Conservation (phyloP, 805 yeast species). For the Pichia sporocuriosa region DNA sequence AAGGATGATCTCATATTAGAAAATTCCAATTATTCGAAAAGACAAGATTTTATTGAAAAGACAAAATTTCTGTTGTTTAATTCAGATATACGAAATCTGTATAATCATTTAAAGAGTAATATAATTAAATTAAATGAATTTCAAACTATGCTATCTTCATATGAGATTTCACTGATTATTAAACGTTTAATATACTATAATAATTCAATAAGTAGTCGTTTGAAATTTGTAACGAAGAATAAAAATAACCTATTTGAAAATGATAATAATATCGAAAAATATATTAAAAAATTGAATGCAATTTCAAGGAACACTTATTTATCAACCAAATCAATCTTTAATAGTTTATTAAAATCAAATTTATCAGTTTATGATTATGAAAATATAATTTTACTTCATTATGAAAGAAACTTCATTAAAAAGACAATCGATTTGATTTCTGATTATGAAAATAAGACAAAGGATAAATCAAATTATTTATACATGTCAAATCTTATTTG, state of each 20-base stretch:
- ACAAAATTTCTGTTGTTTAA: neutral
- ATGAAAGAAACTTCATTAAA: constrained; percentile 13
- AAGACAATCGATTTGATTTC: constrained; percentile 19
- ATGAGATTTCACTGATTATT: constrained; percentile 11
- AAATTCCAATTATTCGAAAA: neutral
- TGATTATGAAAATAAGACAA: constrained; percentile 15
- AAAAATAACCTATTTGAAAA: neutral
- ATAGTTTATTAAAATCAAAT: neutral
- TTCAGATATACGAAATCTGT: constrained; percentile 5
- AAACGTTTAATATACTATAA: constrained; percentile 6
- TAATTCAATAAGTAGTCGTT: neutral
- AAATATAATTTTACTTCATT: constrained; percentile 18
- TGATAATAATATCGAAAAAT: neutral
- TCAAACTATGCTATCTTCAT: neutral
- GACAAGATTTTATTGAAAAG: neutral
- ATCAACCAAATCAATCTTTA: constrained; percentile 6
- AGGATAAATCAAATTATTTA: constrained; percentile 3
- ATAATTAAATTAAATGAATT: neutral
- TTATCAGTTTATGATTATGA: constrained; percentile 21
- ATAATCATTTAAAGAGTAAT: constrained; percentile 4
- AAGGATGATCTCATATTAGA: no score
- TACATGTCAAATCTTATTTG: constrained; percentile 21
- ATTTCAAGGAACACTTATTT: constrained; percentile 1
- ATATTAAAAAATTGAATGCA: neutral
- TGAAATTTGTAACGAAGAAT: constrained; percentile 5